Evolutionary conservation across 2,329 filamentous ascomycete species (phyloP).

Genomic region (Colletotrichum cuscutae): DNA sequence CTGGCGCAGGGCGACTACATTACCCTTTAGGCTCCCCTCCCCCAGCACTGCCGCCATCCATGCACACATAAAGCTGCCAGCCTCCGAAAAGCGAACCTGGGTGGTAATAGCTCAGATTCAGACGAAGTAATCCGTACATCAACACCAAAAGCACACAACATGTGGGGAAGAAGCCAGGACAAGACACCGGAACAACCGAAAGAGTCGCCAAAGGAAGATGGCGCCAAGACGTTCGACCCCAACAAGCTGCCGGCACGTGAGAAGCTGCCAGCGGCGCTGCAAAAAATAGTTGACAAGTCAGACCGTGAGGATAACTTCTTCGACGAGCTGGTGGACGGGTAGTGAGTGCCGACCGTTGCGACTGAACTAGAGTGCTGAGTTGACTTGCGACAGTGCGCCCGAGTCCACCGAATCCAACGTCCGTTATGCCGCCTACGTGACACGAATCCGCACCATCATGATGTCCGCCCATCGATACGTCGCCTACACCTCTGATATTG

Average conservation of each 20-base stretch:
- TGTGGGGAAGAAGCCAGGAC: slow-evolving; percentile 54
- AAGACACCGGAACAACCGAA: slow-evolving; percentile 43
- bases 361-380: slow-evolving; percentile 32
- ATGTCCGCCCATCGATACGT: slow-evolving; percentile 94
- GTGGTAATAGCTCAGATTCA: neutral
- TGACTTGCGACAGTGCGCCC: slow-evolving; percentile 61
- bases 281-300: slow-evolving; percentile 66
- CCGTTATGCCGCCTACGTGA: slow-evolving; percentile 93
- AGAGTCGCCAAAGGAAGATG: slow-evolving; percentile 39
- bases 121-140: slow-evolving; percentile 25
- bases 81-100: neutral
- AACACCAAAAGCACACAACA: slow-evolving; percentile 34
- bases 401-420: slow-evolving; percentile 87
- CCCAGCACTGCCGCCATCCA: slow-evolving; percentile 10
- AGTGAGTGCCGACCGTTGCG: slow-evolving; percentile 63
- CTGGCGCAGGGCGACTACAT: neutral
- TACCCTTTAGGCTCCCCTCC: slow-evolving; percentile 5
- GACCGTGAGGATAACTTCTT: slow-evolving; percentile 78
- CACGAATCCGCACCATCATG: slow-evolving; percentile 86
- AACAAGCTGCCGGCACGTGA: slow-evolving; percentile 58
- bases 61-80: slow-evolving; percentile 19
- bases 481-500: slow-evolving; percentile 95
- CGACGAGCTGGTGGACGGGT: slow-evolving; percentile 81
- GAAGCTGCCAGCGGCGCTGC: slow-evolving; percentile 65
- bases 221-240: slow-evolving; percentile 49